Conservation (phyloP, 2,329 filamentous ascomycete species). For the Epichloe bromicola region DNA sequence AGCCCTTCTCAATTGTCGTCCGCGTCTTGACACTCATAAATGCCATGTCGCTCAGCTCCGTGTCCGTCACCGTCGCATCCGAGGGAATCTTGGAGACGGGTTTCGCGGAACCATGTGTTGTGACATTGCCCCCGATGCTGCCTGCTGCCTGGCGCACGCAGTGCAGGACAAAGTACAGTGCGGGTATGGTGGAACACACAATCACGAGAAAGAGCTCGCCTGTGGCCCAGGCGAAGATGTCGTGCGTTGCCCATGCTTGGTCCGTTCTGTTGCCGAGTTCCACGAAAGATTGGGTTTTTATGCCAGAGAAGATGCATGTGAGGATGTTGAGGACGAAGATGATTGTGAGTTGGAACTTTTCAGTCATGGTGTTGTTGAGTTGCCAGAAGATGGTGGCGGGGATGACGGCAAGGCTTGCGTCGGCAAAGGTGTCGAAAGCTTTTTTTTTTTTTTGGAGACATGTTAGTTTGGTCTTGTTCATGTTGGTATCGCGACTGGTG, state of each 20-base stretch:
- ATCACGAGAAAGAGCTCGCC: conserved; percentile 14
- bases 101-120: conserved; percentile 2
- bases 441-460: neutral
- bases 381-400: conserved; percentile 42
- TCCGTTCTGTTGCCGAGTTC: conserved; percentile 11
- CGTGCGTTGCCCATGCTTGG: conserved; percentile 12
- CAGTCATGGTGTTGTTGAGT: conserved; percentile 64
- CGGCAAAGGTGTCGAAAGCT: conserved; percentile 13
- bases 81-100: neutral
- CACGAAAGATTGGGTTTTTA: conserved; percentile 13
- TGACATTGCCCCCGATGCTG: conserved; percentile 1
- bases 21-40: conserved; percentile 9
- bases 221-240: conserved; percentile 12
- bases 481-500: neutral
- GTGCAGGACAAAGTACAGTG: conserved; percentile 8
- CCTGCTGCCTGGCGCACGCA: conserved; percentile 5
- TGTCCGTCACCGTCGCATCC: conserved; percentile 1
- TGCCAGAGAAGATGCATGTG: conserved; percentile 12
- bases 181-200: conserved; percentile 11
- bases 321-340: conserved; percentile 13
- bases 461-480: neutral
- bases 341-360: conserved; percentile 51
- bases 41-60: conserved; percentile 6
- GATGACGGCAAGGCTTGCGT: conserved; percentile 12
- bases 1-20: conserved; percentile 8